phyloP scores from a whole-genome alignment of 1,284 basidiomycete genomes.

The Pisolithus thermaeus region DNA sequence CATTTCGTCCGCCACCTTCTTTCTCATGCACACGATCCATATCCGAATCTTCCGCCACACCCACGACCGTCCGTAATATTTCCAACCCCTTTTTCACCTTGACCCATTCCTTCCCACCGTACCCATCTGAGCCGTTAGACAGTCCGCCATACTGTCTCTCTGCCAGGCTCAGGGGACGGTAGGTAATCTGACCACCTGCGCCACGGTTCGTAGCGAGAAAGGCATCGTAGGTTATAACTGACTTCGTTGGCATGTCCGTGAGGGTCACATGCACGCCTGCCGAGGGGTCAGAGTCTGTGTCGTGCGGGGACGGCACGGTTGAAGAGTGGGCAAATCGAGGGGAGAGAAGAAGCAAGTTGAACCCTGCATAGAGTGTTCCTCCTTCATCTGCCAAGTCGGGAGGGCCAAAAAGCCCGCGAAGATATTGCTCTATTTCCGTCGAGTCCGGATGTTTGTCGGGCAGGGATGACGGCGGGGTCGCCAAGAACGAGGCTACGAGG shows the following conservation, averaged over 20 bases:
- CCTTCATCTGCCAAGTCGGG: constrained; percentile 33
- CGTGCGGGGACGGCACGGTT: background rate
- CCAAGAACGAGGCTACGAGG: constrained; percentile 60
- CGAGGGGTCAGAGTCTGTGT: no score
- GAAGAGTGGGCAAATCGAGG: constrained; percentile 14
- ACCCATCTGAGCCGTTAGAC: constrained; percentile 67
- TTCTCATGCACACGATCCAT: background rate
- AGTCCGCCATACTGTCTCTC: constrained; percentile 53
- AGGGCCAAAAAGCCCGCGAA: constrained; percentile 33
- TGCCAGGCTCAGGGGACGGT: constrained; percentile 42
- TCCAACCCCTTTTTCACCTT: constrained; percentile 58
- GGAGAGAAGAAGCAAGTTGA: constrained; percentile 66
- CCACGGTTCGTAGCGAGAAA: constrained; percentile 63
- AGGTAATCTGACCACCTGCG: constrained; percentile 52
- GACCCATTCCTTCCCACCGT: constrained; percentile 56
- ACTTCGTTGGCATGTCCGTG: constrained; percentile 8
- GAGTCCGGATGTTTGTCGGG: background rate
- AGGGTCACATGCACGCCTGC: no score
- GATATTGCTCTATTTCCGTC: constrained; percentile 37
- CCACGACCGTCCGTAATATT: constrained; percentile 39
- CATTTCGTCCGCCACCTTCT: no score
- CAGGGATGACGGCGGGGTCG: constrained; percentile 3
- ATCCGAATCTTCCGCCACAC: background rate
- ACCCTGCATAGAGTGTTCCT: constrained; percentile 74
- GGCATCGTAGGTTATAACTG: constrained; percentile 41